These are phyloP conservation scores for Zygotorulaspora mrakii DNA, from an alignment of 1,139 yeast genomes.

Conservation along the genomic window DNA sequence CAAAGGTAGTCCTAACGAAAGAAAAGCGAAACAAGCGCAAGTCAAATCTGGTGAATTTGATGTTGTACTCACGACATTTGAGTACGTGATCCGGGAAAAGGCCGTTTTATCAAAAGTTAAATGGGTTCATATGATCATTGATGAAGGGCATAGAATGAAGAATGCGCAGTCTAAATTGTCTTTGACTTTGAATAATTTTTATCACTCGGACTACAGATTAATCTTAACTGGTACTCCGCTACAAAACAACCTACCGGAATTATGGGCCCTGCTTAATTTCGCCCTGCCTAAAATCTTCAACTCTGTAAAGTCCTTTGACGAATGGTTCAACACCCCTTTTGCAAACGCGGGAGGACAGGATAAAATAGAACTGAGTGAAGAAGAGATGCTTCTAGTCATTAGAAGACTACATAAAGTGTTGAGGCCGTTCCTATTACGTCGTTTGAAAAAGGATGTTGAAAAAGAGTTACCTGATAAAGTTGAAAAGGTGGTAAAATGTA, in stretches of 20 bases:
- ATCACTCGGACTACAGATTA: conserved; percentile 70
- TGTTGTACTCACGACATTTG: conserved; percentile 74
- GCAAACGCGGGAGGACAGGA: conserved; percentile 81
- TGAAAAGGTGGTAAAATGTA: conserved; percentile 92
- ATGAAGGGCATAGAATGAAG: conserved; percentile 88
- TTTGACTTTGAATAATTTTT: conserved; percentile 63
- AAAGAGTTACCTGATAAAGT: conserved; percentile 94
- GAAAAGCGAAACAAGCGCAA: conserved; percentile 60
- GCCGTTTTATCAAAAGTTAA: conserved; percentile 61
- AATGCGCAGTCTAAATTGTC: conserved; percentile 73
- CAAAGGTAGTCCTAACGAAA: conserved; percentile 70
- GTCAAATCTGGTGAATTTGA: conserved; percentile 67
- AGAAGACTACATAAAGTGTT: conserved; percentile 94
- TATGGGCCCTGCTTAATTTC: conserved; percentile 78
- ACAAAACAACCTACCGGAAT: conserved; percentile 78
- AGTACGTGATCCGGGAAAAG: conserved; percentile 71
- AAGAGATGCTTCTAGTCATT: conserved; percentile 89
- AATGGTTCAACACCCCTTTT: conserved; percentile 84
- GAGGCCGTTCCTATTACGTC: conserved; percentile 88
- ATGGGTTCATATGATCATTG: conserved; percentile 86
- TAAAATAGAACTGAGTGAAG: conserved; percentile 76
- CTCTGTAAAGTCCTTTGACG: conserved; percentile 81
- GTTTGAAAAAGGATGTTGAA: conserved; percentile 95
- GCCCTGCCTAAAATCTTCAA: conserved; percentile 78
- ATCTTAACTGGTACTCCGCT: conserved; percentile 86